These are phyloP conservation scores for Hyaloscypha bicolor DNA, from an alignment of 495 filamentous ascomycete species.

Conservation along the genomic window DNA sequence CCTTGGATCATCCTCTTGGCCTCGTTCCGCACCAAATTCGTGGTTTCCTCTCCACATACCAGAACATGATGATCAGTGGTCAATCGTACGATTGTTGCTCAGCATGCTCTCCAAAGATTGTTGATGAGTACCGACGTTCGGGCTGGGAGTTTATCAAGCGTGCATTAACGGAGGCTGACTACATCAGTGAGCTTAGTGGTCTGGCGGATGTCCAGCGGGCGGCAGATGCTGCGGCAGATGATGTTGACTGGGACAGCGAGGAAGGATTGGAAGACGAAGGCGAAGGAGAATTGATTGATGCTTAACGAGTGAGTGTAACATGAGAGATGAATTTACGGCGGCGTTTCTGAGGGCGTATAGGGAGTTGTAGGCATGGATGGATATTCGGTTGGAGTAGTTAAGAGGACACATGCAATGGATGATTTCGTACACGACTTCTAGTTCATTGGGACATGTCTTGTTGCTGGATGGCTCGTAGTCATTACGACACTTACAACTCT, in stretches of 20 bases:
- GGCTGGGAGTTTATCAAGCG: constrained; percentile 90
- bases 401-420: not conserved
- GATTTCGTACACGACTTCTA: not conserved
- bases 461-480: too few relatives aligned
- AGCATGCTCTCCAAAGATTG: constrained; percentile 80
- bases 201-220: constrained; percentile 85
- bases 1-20: constrained; percentile 74
- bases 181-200: constrained; percentile 88
- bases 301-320: constrained; percentile 16
- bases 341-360: constrained; percentile 4
- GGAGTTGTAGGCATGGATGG: not conserved
- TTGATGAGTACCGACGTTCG: constrained; percentile 68
- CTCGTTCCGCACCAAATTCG: constrained; percentile 91
- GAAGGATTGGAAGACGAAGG: constrained; percentile 40
- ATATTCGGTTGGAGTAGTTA: not conserved
- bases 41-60: constrained; percentile 84
- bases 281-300: constrained; percentile 37
- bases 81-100: constrained; percentile 88
- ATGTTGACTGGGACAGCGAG: constrained; percentile 64
- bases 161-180: constrained; percentile 81
- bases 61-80: constrained; percentile 81
- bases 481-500: too few relatives aligned
- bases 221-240: constrained; percentile 68
- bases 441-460: too few relatives aligned
- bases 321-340: not conserved